These are phyloP conservation scores for Mycena chlorophos DNA, from an alignment of 768 basidiomycete genomes.

Conservation along the genomic window DNA sequence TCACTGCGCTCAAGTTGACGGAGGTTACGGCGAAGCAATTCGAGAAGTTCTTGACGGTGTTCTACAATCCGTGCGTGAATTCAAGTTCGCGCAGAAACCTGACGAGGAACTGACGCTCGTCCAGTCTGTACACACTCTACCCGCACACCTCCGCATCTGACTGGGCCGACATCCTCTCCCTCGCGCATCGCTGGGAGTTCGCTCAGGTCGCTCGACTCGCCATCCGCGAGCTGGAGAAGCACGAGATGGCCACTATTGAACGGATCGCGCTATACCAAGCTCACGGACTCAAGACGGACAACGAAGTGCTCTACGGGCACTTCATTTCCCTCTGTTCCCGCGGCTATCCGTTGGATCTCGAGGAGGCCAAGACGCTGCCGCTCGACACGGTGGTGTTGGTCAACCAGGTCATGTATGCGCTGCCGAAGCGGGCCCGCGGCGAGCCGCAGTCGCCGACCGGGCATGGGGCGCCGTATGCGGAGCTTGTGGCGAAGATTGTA, in stretches of 20 bases:
- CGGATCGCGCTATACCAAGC: conserved; percentile 52
- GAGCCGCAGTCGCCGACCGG: neutral
- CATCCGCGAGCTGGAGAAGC: conserved; percentile 53
- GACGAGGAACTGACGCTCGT: neutral
- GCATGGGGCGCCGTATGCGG: neutral
- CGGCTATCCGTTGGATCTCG: conserved; percentile 39
- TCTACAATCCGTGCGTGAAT: conserved; percentile 61
- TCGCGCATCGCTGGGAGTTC: conserved; percentile 59
- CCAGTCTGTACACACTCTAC: conserved; percentile 58
- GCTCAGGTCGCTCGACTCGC: conserved; percentile 49
- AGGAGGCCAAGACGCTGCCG: conserved; percentile 47
- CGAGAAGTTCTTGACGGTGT: conserved; percentile 57
- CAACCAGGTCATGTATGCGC: conserved; percentile 14
- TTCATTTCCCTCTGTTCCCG: conserved; percentile 45
- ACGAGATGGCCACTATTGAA: conserved; percentile 45
- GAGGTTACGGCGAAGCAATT: conserved; percentile 50
- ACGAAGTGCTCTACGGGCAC: conserved; percentile 39
- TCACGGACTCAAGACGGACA: conserved; percentile 35
- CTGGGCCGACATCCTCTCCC: conserved; percentile 56
- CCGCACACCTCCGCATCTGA: conserved; percentile 43
- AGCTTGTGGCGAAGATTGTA: conserved; percentile 10
- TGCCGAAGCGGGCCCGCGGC: neutral
- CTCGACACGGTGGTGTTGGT: conserved; percentile 38
- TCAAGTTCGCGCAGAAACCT: neutral
- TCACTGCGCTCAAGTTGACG: conserved; percentile 40